Evolutionary conservation across 129 eudicot genomes (phyloP), one percentile per base, ranked within the genome.

Genomic region (Cynara cardunculus): DNA sequence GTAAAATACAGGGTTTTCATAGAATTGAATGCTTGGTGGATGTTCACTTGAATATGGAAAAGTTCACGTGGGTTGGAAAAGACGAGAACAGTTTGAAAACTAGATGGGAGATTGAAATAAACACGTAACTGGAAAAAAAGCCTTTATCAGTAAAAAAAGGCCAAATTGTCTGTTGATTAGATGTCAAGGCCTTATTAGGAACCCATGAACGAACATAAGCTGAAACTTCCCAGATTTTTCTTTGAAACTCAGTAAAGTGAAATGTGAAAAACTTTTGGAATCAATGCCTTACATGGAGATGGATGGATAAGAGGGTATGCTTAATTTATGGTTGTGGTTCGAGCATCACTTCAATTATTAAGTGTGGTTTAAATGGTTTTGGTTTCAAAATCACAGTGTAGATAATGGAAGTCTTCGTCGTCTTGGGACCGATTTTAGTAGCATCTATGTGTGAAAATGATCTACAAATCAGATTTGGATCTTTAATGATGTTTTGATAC

Each of bases 261-360:
- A 44, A 31, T 8, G 7, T 11, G 22, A 72, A 72, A 37, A 18
- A 72, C 5, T 46, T 81, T 82, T 30, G 62, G 85, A 82, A 82
- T 75, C 81, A 82, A 82, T 82, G 44, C 85, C 76, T 67, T 53
- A 18, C 71, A 82, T 82, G 28, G 19, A 67, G 75, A 82, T 68
- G 81, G 81, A 68, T 82, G 85, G 85, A 81, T 24, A 44, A 56
- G 8, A 82, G 22, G 14, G 64, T 35, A 75, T 67, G 13, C 76
- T 82, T 68, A 76, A 75, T 31, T 31, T 49, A 34, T 68, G 81
- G 81, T 49, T 71, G 28, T 67, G 74, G 74, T 78, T 67, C 30
- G 34, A 65, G 74, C 74, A 67, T 78, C 74, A 39, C 64, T 78
- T 2, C 65, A 25, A 35, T 78, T 12, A 78, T 25, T 11, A 66